Evolutionary conservation across 352 stramenopile species (phyloP).

Genomic region (Halophytophthora batemanensis): DNA sequence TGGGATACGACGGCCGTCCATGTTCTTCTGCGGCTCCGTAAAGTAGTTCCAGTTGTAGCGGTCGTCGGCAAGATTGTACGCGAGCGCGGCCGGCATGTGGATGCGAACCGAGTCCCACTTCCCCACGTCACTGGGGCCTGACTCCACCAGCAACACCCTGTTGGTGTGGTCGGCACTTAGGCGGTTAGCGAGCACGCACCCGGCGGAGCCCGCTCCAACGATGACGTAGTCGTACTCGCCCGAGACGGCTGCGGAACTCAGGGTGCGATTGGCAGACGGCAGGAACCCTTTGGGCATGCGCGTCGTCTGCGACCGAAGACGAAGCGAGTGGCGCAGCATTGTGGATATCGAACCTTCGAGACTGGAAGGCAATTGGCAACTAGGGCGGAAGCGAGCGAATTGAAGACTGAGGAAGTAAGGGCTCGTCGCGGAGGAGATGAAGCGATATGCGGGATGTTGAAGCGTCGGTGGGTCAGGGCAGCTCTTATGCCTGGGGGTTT

Average conservation of each 20-base stretch:
- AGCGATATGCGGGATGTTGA: no score
- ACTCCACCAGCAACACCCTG: conserved; percentile 89
- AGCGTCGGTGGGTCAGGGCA: no score
- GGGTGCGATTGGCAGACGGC: conserved; percentile 7
- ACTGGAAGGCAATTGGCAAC: no score
- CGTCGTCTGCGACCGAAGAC: no score
- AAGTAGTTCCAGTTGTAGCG: conserved; percentile 89
- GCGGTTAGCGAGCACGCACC: conserved; percentile 89
- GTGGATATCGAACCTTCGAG: no score
- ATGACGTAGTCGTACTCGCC: conserved; percentile 91
- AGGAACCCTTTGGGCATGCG: no score
- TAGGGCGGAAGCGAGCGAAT: no score
- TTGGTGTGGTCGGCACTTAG: conserved; percentile 81
- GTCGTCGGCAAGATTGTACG: conserved; percentile 80
- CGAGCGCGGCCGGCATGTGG: conserved; percentile 85
- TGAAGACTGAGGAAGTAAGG: no score
- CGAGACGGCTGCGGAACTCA: conserved; percentile 17
- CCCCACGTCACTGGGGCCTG: conserved; percentile 72
- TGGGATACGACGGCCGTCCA: conserved; percentile 74
- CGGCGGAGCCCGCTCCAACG: conserved; percentile 87
- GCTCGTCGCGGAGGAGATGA: no score
- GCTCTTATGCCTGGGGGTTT: no score
- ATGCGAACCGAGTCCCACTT: conserved; percentile 92
- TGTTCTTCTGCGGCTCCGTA: conserved; percentile 81
- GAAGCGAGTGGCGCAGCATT: no score